Percentiles rank a stretch among this genome's conserved stretches.
Conservation (phyloP, 371 early-diverging fungal genomes). For the Haplosporangium sp. region DNA sequence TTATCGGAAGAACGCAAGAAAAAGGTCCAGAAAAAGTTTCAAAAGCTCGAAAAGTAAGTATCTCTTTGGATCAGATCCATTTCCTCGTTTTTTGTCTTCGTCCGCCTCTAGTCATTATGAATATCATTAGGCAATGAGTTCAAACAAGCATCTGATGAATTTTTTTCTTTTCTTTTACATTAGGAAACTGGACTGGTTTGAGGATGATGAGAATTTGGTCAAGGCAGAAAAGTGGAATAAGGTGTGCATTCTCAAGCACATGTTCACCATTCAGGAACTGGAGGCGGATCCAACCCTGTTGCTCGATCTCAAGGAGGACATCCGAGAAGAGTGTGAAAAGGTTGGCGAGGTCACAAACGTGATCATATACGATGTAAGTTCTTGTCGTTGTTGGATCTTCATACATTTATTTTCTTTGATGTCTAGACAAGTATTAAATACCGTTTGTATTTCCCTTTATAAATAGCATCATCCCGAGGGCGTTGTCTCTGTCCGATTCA, state of each 20-base stretch:
- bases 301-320: slow-evolving; percentile 93
- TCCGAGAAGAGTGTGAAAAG: slow-evolving; percentile 92
- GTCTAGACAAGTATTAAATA: background rate
- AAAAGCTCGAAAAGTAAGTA: slow-evolving; percentile 75
- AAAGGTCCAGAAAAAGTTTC: slow-evolving; percentile 74
- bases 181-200: slow-evolving; percentile 92
- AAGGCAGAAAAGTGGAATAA: slow-evolving; percentile 80
- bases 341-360: slow-evolving; percentile 94
- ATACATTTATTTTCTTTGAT: background rate
- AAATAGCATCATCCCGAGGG: slow-evolving; percentile 85
- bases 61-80: background rate
- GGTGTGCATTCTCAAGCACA: slow-evolving; percentile 91
- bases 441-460: background rate
- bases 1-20: slow-evolving; percentile 64
- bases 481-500: slow-evolving; percentile 89
- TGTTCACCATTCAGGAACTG: slow-evolving; percentile 92
- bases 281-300: slow-evolving; percentile 89
- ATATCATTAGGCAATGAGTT: background rate
- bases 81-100: slow-evolving; percentile 46
- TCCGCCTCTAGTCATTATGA: no score
- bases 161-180: background rate
- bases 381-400: background rate
- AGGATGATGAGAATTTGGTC: slow-evolving; percentile 78
- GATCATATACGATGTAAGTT: slow-evolving; percentile 84
- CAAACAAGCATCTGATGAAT: background rate